These are phyloP conservation scores for Starmerella bombicola DNA, from an alignment of 805 yeast species.

Conservation along the genomic window DNA sequence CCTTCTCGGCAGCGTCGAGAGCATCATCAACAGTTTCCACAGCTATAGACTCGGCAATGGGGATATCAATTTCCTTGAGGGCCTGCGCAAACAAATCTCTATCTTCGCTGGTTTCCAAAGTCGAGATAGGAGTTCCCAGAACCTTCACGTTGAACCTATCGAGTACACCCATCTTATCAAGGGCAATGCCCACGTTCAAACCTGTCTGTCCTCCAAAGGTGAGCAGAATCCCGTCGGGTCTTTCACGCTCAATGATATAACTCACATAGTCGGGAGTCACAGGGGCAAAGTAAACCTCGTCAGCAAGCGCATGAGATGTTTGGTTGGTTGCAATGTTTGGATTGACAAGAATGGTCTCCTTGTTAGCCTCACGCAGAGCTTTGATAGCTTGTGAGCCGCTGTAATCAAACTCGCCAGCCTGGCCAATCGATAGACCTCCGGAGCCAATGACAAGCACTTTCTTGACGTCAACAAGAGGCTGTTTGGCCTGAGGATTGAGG, in stretches of 20 bases:
- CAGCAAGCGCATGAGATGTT: slow-evolving; percentile 89
- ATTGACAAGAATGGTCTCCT: slow-evolving; percentile 72
- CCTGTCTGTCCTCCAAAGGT: slow-evolving; percentile 99
- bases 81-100: slow-evolving; percentile 94
- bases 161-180: slow-evolving; percentile 89
- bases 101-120: slow-evolving; percentile 93
- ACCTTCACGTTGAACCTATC: slow-evolving; percentile 86
- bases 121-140: slow-evolving; percentile 92
- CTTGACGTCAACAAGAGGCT: slow-evolving; percentile 58
- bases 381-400: slow-evolving; percentile 93
- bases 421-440: slow-evolving; percentile 94
- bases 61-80: slow-evolving; percentile 84
- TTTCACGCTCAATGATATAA: slow-evolving; percentile 88
- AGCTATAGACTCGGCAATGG: slow-evolving; percentile 94
- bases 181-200: slow-evolving; percentile 86
- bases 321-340: slow-evolving; percentile 97
- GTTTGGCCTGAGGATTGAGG: slow-evolving; percentile 25
- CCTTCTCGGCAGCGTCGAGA: slow-evolving; percentile 68
- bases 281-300: slow-evolving; percentile 88
- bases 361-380: slow-evolving; percentile 83
- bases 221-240: slow-evolving; percentile 88
- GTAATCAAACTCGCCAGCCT: slow-evolving; percentile 97
- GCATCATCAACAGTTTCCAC: slow-evolving; percentile 91
- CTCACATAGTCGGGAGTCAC: slow-evolving; percentile 95
- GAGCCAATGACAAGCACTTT: slow-evolving; percentile 90